Percentiles rank a stretch among this genome's conserved stretches.
phyloP scores from a whole-genome alignment of 176 grass and related monocot genomes.

The Saccharum officinarum region DNA sequence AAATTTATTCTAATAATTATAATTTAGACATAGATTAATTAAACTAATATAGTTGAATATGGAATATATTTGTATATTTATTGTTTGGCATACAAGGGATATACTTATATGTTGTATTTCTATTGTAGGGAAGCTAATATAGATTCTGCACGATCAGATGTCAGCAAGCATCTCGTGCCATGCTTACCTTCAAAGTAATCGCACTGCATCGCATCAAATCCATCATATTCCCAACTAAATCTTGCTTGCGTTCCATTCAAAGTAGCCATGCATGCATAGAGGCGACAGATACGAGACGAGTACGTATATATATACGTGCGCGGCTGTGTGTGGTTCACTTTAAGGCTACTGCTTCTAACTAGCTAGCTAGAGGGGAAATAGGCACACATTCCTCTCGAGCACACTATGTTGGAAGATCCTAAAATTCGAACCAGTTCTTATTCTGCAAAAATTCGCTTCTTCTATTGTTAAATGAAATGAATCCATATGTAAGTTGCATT shows the following conservation, averaged over 20 bases:
- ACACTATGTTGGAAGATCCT: conserved; percentile 8
- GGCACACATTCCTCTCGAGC: not conserved
- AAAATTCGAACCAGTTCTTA: conserved; percentile 1
- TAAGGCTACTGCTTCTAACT: not conserved
- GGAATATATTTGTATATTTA: no score
- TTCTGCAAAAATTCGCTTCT: not conserved
- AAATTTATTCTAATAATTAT: no score
- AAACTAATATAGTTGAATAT: no score
- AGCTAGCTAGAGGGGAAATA: not conserved
- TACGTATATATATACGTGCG: not conserved
- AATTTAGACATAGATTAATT: no score
- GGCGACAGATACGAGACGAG: not conserved
- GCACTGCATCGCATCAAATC: not conserved
- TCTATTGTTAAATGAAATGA: not conserved
- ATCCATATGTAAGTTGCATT: not conserved
- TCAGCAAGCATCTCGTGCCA: not conserved
- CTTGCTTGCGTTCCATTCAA: not conserved
- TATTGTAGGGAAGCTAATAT: no score
- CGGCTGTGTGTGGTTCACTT: not conserved
- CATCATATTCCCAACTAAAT: not conserved
- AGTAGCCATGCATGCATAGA: not conserved
- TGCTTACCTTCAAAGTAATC: not conserved
- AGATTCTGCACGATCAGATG: no score
- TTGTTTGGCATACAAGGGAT: no score
- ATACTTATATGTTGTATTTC: no score